Percentiles rank a stretch among this genome's conserved stretches.
These are phyloP conservation scores for Mortierella alpina DNA, from an alignment of 192 early-diverging fungal genomes.

Conservation along the genomic window DNA sequence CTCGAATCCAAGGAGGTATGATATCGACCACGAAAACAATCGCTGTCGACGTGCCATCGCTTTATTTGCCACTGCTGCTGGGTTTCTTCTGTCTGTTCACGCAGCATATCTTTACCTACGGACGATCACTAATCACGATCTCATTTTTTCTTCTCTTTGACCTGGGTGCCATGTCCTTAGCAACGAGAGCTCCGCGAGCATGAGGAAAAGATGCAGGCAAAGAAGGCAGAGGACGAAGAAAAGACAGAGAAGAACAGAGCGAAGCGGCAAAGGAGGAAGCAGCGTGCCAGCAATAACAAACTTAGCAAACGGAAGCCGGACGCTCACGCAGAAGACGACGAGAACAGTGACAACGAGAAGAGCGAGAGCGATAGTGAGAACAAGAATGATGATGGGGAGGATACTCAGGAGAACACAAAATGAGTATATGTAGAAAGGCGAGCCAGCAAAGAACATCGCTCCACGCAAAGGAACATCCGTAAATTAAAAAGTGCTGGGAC, in stretches of 20 bases:
- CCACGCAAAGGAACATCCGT: neutral
- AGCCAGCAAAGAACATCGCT: too few relatives aligned
- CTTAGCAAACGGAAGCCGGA: constrained; percentile 37
- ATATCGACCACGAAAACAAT: too few relatives aligned
- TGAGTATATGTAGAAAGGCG: neutral
- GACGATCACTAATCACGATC: too few relatives aligned
- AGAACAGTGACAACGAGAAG: constrained; percentile 6
- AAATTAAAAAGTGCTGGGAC: constrained; percentile 16
- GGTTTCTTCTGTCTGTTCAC: too few relatives aligned
- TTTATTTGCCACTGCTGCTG: too few relatives aligned
- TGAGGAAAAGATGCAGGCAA: constrained; percentile 65
- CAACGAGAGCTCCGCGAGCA: constrained; percentile 70
- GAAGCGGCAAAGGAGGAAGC: constrained; percentile 84
- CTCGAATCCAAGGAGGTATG: constrained; percentile 74
- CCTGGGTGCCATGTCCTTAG: constrained; percentile 28
- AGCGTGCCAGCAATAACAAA: constrained; percentile 56
- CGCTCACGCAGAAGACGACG: constrained; percentile 10
- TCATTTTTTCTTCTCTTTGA: neutral
- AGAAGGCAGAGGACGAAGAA: constrained; percentile 77
- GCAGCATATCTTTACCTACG: too few relatives aligned
- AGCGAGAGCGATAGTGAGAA: constrained; percentile 15
- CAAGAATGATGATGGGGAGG: constrained; percentile 14
- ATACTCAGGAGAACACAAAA: neutral
- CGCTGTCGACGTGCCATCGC: too few relatives aligned
- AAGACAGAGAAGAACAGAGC: constrained; percentile 89